These are phyloP conservation scores for Candolleomyces eurysporus DNA, from an alignment of 768 basidiomycete genomes.

Conservation along the genomic window DNA sequence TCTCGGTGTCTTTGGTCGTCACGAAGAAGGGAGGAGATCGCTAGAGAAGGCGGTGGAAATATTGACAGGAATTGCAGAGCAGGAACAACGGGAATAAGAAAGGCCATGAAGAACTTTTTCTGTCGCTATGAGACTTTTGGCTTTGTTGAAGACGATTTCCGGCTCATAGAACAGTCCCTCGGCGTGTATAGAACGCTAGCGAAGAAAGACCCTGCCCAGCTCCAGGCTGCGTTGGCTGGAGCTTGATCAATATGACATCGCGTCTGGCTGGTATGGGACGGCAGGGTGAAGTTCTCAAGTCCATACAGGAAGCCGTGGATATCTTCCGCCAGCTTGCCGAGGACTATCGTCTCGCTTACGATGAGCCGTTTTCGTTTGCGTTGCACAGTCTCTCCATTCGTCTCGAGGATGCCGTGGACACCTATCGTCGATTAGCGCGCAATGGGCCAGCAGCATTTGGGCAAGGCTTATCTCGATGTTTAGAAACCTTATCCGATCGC, in stretches of 20 bases:
- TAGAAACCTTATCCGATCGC: neutral
- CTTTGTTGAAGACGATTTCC: too few relatives aligned
- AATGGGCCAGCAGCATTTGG: neutral
- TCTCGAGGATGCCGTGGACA: neutral
- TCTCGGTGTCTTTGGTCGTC: neutral
- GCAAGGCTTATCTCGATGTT: neutral
- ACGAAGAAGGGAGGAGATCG: neutral
- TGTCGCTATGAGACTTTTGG: too few relatives aligned
- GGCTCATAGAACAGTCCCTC: too few relatives aligned
- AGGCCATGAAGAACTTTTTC: too few relatives aligned
- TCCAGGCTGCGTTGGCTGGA: too few relatives aligned
- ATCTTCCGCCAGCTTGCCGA: neutral
- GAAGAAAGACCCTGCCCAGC: too few relatives aligned
- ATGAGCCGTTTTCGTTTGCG: neutral
- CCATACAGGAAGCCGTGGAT: neutral
- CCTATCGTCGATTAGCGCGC: neutral
- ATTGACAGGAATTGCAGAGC: too few relatives aligned
- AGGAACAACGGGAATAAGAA: too few relatives aligned
- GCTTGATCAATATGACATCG: neutral
- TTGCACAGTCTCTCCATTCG: neutral
- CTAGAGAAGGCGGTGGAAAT: neutral
- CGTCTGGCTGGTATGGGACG: neutral
- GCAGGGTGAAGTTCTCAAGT: neutral
- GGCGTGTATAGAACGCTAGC: too few relatives aligned
- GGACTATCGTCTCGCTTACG: neutral